Percentiles rank a stretch among this genome's conserved stretches.
These are phyloP conservation scores for Rhodotorula graminis DNA, from an alignment of 768 basidiomycete genomes.

Conservation along the genomic window DNA sequence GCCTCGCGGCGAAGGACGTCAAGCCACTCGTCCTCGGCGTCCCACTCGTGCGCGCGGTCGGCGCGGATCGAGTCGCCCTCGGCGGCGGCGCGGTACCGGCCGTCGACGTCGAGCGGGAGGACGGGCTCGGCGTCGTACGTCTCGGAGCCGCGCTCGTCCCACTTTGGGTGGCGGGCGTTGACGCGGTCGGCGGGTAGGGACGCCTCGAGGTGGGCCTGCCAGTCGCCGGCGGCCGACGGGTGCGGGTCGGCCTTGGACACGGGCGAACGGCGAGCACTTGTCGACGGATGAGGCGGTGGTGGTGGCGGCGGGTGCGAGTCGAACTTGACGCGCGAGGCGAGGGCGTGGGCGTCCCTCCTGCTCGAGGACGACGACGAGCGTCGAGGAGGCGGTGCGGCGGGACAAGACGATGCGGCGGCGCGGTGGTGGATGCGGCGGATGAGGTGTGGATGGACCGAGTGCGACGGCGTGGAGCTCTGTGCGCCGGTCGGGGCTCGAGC, in stretches of 20 bases:
- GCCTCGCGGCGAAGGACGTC: not conserved
- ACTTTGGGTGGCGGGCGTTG: not conserved
- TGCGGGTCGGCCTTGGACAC: not conserved
- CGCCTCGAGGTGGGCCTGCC: not conserved
- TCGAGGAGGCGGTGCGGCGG: not conserved
- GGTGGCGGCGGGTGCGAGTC: slow-evolving; percentile 5
- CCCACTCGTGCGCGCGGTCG: not conserved
- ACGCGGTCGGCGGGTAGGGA: not conserved
- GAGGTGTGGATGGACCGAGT: too few species aligned
- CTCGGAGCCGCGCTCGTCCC: not conserved
- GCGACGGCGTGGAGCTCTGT: too few species aligned
- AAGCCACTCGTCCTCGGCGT: slow-evolving; percentile 10
- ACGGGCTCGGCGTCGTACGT: not conserved
- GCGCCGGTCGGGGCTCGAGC: not conserved
- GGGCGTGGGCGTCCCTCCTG: slow-evolving; percentile 3
- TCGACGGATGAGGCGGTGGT: not conserved
- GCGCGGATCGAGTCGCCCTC: slow-evolving; percentile 8
- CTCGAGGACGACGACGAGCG: not conserved
- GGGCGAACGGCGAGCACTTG: not conserved
- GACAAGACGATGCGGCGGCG: not conserved
- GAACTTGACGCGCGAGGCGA: not conserved
- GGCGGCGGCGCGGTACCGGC: not conserved
- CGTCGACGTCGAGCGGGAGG: not conserved
- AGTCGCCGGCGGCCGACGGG: not conserved
- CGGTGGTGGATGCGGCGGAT: not conserved